Base-by-base conservation (phyloP, 176 grass and related monocot species). In the Paspalum notatum region DNA sequence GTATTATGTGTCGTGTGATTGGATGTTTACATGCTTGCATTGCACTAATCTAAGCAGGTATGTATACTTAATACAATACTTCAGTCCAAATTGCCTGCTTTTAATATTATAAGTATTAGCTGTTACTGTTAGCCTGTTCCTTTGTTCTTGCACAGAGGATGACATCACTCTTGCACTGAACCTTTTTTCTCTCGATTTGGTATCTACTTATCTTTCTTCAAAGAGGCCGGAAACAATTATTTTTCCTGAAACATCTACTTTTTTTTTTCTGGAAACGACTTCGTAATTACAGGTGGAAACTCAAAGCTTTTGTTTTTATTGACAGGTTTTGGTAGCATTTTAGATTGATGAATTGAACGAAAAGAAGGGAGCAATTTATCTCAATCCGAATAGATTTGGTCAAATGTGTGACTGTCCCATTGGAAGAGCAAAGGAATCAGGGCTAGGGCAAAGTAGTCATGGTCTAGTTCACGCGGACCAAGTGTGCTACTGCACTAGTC, bases 1-100 rank as follows among this genome's bases (percentile, higher is more conserved):
- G 72, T 82, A 89, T 85, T 56, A 71, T 75, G 77, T 81, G 87
- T 81, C 57, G 82, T 82, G 82, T 59, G 87, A 77, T 82, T 89
- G 72, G 82, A 50, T 82, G 87, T 56, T 81, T 89, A 89, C 77
- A 85, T 58, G 49, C 87, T 72, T 49, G 49, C 74, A 50, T 75
- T 75, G 68, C 60, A 47, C 51, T 75, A 74, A 80, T 88, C 37
- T 61, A 79, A 79, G 60, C 81, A 47, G 20, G 22, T 27, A 78
- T 79, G 59, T 11, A 73, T 79, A 68, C 18, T 85, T 81, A 71
- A 58, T 71, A 17, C 77, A 65, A 72, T 57, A 38, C 72, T 22
- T 22, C 71, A 64, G 82, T 77, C 57, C 87, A 76, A 81, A 71
- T 71, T 85, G 87, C 1, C 12, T 13, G 56, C 15, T 78, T 89